These are phyloP conservation scores for Cerrena zonata DNA, from an alignment of 1,284 basidiomycete species.

Conservation along the genomic window DNA sequence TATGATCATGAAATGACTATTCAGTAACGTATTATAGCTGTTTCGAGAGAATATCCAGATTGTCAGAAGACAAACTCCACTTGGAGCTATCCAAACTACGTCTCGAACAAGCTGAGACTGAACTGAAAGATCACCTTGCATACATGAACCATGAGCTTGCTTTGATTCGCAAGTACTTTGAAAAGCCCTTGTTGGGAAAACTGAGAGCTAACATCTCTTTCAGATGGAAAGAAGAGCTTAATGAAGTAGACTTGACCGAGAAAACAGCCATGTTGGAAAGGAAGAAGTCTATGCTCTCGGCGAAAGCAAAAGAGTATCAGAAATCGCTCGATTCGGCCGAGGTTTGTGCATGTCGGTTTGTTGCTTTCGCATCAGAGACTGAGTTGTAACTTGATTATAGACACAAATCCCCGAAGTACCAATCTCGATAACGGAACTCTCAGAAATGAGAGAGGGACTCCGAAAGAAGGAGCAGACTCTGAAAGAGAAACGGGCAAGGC, in stretches of 20 bases:
- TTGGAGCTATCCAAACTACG: conserved; percentile 29
- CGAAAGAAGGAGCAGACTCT: conserved; percentile 32
- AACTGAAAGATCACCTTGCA: conserved; percentile 32
- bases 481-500: conserved; percentile 38
- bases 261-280: conserved; percentile 29
- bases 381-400: conserved; percentile 12
- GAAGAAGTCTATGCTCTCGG: conserved; percentile 32
- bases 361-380: not conserved
- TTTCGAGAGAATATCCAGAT: conserved; percentile 29
- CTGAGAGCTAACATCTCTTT: not conserved
- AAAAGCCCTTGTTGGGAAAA: not conserved
- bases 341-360: conserved; percentile 18
- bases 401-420: conserved; percentile 27
- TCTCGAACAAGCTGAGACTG: conserved; percentile 31
- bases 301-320: conserved; percentile 43
- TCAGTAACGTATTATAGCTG: conserved; percentile 25
- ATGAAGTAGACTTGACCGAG: conserved; percentile 21
- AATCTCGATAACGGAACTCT: conserved; percentile 33
- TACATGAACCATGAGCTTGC: conserved; percentile 29
- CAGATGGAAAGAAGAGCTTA: conserved; percentile 35
- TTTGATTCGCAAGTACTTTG: conserved; percentile 33
- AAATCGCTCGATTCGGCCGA: conserved; percentile 31
- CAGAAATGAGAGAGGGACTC: conserved; percentile 33
- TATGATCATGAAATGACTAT: not conserved
- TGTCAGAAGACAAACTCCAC: conserved; percentile 30